Percentiles rank a stretch among this genome's conserved stretches.
These are phyloP conservation scores for Didymella lethalis DNA, from an alignment of 2,329 filamentous ascomycete species.

Conservation along the genomic window DNA sequence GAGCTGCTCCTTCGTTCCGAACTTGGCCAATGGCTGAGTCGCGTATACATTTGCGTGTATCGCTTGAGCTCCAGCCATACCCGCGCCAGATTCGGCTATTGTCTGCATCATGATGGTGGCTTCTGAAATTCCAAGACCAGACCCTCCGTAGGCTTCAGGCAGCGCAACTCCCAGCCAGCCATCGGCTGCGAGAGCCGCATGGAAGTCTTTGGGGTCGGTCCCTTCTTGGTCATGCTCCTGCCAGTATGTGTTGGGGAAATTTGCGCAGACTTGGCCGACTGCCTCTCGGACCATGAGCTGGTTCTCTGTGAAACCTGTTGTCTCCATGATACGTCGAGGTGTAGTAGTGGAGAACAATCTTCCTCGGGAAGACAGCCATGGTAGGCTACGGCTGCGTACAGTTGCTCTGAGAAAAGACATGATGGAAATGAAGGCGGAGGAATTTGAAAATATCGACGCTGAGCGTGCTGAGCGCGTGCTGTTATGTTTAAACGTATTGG, in stretches of 20 bases:
- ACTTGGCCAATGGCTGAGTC: slow-evolving; percentile 76
- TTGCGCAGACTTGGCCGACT: slow-evolving; percentile 71
- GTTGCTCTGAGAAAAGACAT: slow-evolving; percentile 9
- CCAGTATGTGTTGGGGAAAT: slow-evolving; percentile 79
- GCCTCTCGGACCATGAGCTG: slow-evolving; percentile 77
- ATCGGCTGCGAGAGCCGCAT: slow-evolving; percentile 74
- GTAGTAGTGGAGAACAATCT: slow-evolving; percentile 43
- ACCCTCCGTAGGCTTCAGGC: slow-evolving; percentile 76
- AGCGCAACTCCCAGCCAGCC: slow-evolving; percentile 85
- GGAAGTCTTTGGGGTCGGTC: slow-evolving; percentile 76
- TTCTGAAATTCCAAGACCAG: slow-evolving; percentile 79
- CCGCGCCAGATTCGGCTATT: slow-evolving; percentile 78
- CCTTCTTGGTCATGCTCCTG: slow-evolving; percentile 74
- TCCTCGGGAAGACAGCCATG: slow-evolving; percentile 7
- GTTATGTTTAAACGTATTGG: background rate
- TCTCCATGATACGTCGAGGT: slow-evolving; percentile 69
- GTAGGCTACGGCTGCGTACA: slow-evolving; percentile 6
- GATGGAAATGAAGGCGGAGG: background rate
- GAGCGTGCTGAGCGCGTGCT: background rate
- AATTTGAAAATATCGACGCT: background rate
- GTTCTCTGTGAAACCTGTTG: slow-evolving; percentile 73
- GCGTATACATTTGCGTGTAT: slow-evolving; percentile 74
- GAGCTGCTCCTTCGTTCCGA: slow-evolving; percentile 72
- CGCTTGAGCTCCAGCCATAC: slow-evolving; percentile 72
- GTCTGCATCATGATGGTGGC: slow-evolving; percentile 90